A percentile compares a stretch with the other conserved stretches of the same genome.
Conservation (phyloP, 345 rosid genomes). For the Salix caprea region DNA sequence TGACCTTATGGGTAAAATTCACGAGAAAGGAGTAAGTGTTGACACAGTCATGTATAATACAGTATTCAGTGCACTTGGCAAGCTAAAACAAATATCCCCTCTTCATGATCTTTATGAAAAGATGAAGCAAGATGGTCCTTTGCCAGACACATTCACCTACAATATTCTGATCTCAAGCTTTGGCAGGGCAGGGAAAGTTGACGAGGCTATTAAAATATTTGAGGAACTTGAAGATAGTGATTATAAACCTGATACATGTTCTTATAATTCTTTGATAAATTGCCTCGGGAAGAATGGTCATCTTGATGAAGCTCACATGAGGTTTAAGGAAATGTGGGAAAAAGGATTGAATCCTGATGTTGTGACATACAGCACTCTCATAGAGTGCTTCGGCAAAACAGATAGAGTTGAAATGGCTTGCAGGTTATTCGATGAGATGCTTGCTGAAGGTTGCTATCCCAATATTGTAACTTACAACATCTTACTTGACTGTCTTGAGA, state of each 20-base stretch:
- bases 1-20: slow-evolving; percentile 66
- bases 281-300: slow-evolving; percentile 91
- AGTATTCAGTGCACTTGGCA: slow-evolving; percentile 66
- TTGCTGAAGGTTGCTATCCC: slow-evolving; percentile 70
- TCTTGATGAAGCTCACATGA: slow-evolving; percentile 92
- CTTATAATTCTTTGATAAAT: slow-evolving; percentile 83
- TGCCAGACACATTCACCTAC: slow-evolving; percentile 71
- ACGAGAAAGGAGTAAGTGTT: slow-evolving; percentile 59
- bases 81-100: slow-evolving; percentile 61
- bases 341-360: slow-evolving; percentile 84
- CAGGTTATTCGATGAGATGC: slow-evolving; percentile 78
- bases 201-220: slow-evolving; percentile 60
- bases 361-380: slow-evolving; percentile 81
- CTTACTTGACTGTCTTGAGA: slow-evolving; percentile 84
- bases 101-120: slow-evolving; percentile 69
- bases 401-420: slow-evolving; percentile 85
- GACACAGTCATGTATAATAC: slow-evolving; percentile 75
- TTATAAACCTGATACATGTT: slow-evolving; percentile 66
- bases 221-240: slow-evolving; percentile 79
- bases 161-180: slow-evolving; percentile 79
- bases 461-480: slow-evolving; percentile 86
- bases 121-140: slow-evolving; percentile 69
- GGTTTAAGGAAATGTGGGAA: slow-evolving; percentile 87
- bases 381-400: slow-evolving; percentile 91
- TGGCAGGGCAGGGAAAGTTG: slow-evolving; percentile 68